phyloP scores from a whole-genome alignment of 108 stramenopile species.

The Chaetoceros tenuissimus region DNA sequence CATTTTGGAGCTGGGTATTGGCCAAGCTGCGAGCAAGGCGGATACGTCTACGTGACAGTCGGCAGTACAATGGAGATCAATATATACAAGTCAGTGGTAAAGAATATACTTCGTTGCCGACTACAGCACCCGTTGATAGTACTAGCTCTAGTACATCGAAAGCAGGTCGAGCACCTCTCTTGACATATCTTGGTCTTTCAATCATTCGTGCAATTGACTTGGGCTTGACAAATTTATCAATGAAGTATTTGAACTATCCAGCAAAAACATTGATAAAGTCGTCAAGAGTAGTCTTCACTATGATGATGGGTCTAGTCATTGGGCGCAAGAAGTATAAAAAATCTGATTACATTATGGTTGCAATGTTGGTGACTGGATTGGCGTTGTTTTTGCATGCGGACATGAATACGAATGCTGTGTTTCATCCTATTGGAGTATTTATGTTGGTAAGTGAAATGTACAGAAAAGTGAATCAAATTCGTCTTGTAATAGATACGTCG shows the following conservation, averaged over 20 bases:
- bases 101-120: too few species aligned
- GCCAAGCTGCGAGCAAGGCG: too few species aligned
- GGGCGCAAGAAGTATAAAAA: slow-evolving; percentile 5
- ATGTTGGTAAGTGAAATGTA: slow-evolving; percentile 5
- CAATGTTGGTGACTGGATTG: slow-evolving; percentile 10
- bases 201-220: slow-evolving; percentile 15
- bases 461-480: neutral
- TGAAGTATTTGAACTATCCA: slow-evolving; percentile 20
- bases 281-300: slow-evolving; percentile 18
- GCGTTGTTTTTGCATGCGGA: slow-evolving; percentile 18
- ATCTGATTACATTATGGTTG: slow-evolving; percentile 13
- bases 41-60: too few species aligned
- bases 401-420: slow-evolving; percentile 3
- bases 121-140: too few species aligned
- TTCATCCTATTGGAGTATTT: slow-evolving; percentile 11
- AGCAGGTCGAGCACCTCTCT: too few species aligned
- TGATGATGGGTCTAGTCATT: slow-evolving; percentile 13
- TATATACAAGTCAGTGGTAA: too few species aligned
- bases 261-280: slow-evolving; percentile 19
- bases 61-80: too few species aligned
- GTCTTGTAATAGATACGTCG: neutral
- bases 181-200: slow-evolving; percentile 3
- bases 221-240: slow-evolving; percentile 12
- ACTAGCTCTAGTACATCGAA: too few species aligned
- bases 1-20: too few species aligned